Base-by-base conservation (phyloP, 805 yeast species). In the Candida broadrunensis region DNA sequence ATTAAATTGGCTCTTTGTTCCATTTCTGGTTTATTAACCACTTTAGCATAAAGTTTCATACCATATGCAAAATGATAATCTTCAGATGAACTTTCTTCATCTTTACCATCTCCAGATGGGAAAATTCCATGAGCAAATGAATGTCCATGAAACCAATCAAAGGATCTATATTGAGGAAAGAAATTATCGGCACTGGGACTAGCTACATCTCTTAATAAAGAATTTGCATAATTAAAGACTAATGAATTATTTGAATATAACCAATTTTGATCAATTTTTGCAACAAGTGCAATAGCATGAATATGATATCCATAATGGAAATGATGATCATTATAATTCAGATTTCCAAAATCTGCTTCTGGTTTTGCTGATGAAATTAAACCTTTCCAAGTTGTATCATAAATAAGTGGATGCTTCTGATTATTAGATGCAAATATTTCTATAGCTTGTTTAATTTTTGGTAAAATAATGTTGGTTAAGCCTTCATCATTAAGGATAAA, bases 381-480 rank as follows among this genome's bases (percentile, higher is more conserved):
- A 2, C 96, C 96, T 48, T 77, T 80, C 88, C 90, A 88, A 5
- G 78, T 72, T 2, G 76, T 73, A 49, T 91, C 97, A 57, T 90
- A 91, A 12, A 77, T 76, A 54, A 91, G 74, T 0, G 96, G 96
- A 23, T 75, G 69, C 21, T 64, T 67, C 61, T 90, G 97, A 8
- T 63, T 66, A 63, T 93, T 93, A 7, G 55, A 52, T 4, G 85
- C 75, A 61, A 86, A 93, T 36, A 83, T 74, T 24, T 73, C 75
- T 42, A 90, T 70, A 0, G 97, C 93, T 15, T 61, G 51, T 54
- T 87, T 85, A 48, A 90, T 58, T 41, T 75, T 73, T 1, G 75
- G 73, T 33, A 88, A 65, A 30, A 85, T 65, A 7, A 59, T 58
- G 12, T 58, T 50, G 1, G 93, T 75, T 41, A 84, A 61, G 1